Evolutionary conservation across 2,329 filamentous ascomycete genomes (phyloP).

Genomic region (Aspergillus ibericus): DNA sequence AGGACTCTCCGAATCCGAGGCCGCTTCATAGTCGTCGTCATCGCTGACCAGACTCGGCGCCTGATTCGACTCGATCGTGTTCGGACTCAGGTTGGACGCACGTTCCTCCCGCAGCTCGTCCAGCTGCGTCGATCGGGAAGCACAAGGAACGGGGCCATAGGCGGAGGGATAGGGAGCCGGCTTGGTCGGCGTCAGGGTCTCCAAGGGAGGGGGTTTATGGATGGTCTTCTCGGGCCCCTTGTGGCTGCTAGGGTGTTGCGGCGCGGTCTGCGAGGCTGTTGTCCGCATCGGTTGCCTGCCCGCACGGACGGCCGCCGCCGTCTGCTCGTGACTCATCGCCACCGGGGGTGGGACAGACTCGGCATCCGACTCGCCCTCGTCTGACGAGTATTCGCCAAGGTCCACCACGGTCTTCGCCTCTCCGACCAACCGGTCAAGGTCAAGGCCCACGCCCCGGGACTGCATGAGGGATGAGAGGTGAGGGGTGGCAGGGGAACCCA

Average conservation of each 20-base stretch:
- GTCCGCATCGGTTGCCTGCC: slow-evolving; percentile 57
- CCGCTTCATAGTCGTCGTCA: slow-evolving; percentile 71
- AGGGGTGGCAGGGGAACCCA: slow-evolving; percentile 60
- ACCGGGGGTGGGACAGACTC: slow-evolving; percentile 30
- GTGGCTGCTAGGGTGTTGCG: slow-evolving; percentile 56
- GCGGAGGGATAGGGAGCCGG: slow-evolving; percentile 28
- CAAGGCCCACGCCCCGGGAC: slow-evolving; percentile 60
- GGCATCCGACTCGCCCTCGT: slow-evolving; percentile 40
- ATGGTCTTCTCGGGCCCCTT: slow-evolving; percentile 53
- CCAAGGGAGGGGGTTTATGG: slow-evolving; percentile 42
- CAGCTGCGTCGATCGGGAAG: slow-evolving; percentile 32
- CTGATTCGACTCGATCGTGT: slow-evolving; percentile 70
- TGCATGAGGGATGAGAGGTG: slow-evolving; percentile 67
- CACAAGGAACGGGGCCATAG: slow-evolving; percentile 41
- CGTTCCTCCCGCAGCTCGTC: slow-evolving; percentile 38
- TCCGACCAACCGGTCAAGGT: slow-evolving; percentile 61
- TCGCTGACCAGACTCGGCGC: slow-evolving; percentile 78
- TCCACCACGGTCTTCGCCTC: slow-evolving; percentile 49
- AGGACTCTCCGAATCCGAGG: slow-evolving; percentile 66
- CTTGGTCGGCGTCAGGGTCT: slow-evolving; percentile 40
- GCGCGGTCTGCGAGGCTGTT: slow-evolving; percentile 53
- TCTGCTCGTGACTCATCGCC: slow-evolving; percentile 17
- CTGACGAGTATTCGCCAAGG: slow-evolving; percentile 41
- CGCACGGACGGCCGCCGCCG: slow-evolving; percentile 26
- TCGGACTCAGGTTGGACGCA: slow-evolving; percentile 63